Conservation (phyloP, 148 eudicot genomes). For the Amaranthus palmeri region DNA sequence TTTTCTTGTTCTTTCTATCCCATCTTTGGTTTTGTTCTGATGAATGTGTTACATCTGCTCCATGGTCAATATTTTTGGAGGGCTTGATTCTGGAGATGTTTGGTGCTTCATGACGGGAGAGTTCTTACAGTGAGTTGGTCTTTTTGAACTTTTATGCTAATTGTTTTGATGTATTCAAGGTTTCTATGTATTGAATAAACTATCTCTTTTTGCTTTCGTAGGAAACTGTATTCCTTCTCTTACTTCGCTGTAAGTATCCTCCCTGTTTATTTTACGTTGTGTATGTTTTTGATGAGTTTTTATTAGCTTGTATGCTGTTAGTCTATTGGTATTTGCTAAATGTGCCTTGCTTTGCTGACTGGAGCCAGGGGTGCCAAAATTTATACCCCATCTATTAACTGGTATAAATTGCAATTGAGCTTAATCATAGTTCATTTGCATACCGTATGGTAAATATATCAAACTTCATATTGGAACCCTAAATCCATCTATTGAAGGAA, state of each 20-base stretch:
- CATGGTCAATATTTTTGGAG: conserved; percentile 25
- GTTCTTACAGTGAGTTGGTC: conserved; percentile 28
- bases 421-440: too few relatives aligned
- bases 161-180: background rate
- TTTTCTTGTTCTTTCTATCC: background rate
- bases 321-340: background rate
- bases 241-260: conserved; percentile 25
- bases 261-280: background rate
- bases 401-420: too few relatives aligned
- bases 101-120: conserved; percentile 24
- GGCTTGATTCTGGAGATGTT: conserved; percentile 20
- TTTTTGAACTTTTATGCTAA: background rate
- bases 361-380: too few relatives aligned
- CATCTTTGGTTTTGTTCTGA: conserved; percentile 23
- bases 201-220: conserved; percentile 14
- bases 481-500: too few relatives aligned
- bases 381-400: too few relatives aligned
- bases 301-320: background rate
- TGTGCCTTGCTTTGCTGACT: background rate
- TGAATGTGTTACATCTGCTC: conserved; percentile 33
- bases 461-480: too few relatives aligned
- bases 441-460: too few relatives aligned
- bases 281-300: background rate
- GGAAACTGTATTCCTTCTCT: conserved; percentile 9
- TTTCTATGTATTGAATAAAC: background rate